Evolutionary conservation across 169 alveolate genomes (phyloP).

Genomic region (Eimeria necatrix): DNA sequence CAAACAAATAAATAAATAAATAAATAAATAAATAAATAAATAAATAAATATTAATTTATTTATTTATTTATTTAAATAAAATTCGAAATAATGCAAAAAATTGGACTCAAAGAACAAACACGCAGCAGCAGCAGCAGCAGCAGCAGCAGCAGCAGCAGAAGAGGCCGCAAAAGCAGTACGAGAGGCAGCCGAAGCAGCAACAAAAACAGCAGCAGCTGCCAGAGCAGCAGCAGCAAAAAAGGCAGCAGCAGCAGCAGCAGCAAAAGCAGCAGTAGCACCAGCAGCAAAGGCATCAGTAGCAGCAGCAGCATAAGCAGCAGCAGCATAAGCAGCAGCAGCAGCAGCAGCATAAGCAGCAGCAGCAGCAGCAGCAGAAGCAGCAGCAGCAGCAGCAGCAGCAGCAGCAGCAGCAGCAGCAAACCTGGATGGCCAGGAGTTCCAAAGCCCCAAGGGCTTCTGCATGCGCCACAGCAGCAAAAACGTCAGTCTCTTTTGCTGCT

Average conservation of each 20-base stretch:
- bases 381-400: slow-evolving; percentile 23
- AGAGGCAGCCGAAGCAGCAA: no score
- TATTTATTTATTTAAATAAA: not conserved
- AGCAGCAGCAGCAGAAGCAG: not conserved
- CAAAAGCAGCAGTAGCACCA: no score
- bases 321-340: no score
- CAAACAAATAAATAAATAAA: not conserved
- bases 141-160: no score
- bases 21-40: not conserved
- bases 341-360: not conserved
- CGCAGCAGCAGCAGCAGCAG: not conserved
- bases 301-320: no score
- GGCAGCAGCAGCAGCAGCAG: no score
- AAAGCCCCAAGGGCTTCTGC: not conserved
- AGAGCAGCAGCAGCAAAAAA: not conserved
- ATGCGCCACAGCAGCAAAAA: not conserved
- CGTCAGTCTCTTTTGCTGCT: not conserved
- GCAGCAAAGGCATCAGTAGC: no score
- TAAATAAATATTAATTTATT: no score
- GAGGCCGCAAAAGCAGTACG: no score
- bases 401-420: slow-evolving; percentile 28
- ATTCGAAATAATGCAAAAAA: no score
- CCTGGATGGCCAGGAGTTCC: not conserved
- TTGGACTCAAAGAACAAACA: no score
- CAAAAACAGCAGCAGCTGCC: no score